Percentiles rank a stretch among this genome's conserved stretches.
Conservation (phyloP, 441 rosid species). For the Viola pubescens region DNA sequence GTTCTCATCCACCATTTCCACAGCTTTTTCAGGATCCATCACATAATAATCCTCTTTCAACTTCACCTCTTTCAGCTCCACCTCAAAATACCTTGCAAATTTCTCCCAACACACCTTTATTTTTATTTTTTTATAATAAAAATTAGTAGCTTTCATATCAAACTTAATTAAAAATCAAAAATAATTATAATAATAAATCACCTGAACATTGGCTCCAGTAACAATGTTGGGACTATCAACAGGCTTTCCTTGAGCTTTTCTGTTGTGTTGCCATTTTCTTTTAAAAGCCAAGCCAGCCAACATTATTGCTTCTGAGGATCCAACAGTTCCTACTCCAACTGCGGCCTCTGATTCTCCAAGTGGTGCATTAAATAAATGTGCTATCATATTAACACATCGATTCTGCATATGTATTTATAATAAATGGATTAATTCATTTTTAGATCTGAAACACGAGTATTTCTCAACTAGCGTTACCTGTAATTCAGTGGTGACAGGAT, state of each 20-base stretch:
- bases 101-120: constrained; percentile 83
- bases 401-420: constrained; percentile 26
- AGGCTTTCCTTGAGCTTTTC: constrained; percentile 65
- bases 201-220: constrained; percentile 83
- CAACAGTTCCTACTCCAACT: constrained; percentile 51
- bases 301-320: constrained; percentile 68
- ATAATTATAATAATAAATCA: not conserved
- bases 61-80: constrained; percentile 80
- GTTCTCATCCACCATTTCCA: constrained; percentile 89
- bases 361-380: constrained; percentile 49
- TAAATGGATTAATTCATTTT: not conserved
- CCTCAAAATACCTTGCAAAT: constrained; percentile 85
- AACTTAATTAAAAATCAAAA: no score
- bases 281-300: constrained; percentile 57
- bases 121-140: no score
- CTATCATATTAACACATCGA: constrained; percentile 59
- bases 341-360: constrained; percentile 39
- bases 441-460: no score
- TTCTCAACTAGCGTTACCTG: not conserved
- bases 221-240: constrained; percentile 69
- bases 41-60: constrained; percentile 78
- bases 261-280: constrained; percentile 60
- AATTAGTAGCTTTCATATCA: no score
- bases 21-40: constrained; percentile 81
- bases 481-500: not conserved